A percentile compares a stretch with the other conserved stretches of the same genome.
These are phyloP conservation scores for Tuber brumale DNA, from an alignment of 495 filamentous ascomycete genomes.

Conservation along the genomic window DNA sequence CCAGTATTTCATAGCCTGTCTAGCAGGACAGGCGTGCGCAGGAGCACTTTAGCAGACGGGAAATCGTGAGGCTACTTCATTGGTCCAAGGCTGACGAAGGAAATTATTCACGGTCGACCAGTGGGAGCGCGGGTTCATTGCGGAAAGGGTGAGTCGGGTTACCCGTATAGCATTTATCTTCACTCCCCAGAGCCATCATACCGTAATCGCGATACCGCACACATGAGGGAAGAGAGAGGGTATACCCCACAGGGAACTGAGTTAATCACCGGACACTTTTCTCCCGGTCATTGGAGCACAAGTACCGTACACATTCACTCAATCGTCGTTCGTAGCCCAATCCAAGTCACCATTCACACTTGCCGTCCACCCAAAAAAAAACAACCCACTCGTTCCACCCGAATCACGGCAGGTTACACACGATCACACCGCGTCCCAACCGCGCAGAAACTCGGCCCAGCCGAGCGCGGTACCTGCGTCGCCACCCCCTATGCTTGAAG, in stretches of 20 bases:
- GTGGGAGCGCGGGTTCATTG: not conserved
- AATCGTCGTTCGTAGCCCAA: not conserved
- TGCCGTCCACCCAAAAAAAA: not conserved
- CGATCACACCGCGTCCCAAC: no score
- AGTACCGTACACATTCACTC: not conserved
- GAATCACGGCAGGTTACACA: not conserved
- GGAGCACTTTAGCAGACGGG: not conserved
- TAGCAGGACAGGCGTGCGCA: not conserved
- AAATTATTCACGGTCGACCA: not conserved
- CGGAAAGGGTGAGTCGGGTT: not conserved
- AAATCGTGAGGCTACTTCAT: not conserved
- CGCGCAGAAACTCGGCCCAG: not conserved
- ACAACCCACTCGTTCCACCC: not conserved
- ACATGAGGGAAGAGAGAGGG: not conserved
- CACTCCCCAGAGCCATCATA: not conserved
- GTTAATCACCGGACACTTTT: not conserved
- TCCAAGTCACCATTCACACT: not conserved
- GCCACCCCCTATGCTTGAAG: no score
- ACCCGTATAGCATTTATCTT: not conserved
- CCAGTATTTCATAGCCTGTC: not conserved
- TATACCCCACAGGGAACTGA: not conserved
- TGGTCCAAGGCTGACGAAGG: not conserved
- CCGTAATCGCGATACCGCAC: not conserved
- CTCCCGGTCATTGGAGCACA: not conserved
- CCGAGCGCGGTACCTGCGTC: no score